Base-by-base conservation (phyloP, 352 stramenopile genomes). In the Phytophthora nicotianae region DNA sequence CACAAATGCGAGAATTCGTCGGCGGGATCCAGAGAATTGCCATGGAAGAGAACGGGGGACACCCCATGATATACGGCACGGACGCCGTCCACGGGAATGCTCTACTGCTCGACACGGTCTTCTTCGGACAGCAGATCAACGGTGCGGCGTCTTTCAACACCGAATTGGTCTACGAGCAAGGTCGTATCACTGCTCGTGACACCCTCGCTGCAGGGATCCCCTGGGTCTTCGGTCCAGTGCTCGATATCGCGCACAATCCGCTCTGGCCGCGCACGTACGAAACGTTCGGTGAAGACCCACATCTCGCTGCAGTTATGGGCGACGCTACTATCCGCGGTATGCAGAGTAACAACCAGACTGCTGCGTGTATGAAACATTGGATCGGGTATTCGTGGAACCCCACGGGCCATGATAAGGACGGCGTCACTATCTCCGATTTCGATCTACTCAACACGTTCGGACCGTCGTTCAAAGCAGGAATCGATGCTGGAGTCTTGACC, bases 281-380 rank as follows among this genome's bases (percentile, higher is more conserved):
- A 69, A 97, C 90, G 2, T 98, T 97, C 78, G 90, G 93, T 5
- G 88, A 97, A 76, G 89, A 97, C 59, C 85, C 88, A 6, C 50
- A 86, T 24, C 32, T 96, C 2, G 86, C 87, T 5, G 81, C 83
- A 0, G 54, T 81, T 14, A 89, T 97, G 75, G 87, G 75, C 0
- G 54, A 65, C 17, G 72, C 74, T 11, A 76, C 93, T 50, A 68
- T 90, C 24, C 59, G 75, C 10, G 90, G 90, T 6, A 75, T 97
- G 16, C 89, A 97, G 62, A 72, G 65, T 42, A 74, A 69, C 57
- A 68, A 65, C 26, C 49, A 74, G 5, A 68, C 78, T n/a, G 83
- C 87, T 17, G 88, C 86, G 2, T 95, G 35, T 49, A 87, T 93
- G 75, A 96, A 96, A 57, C 83, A 94, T 59, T 74, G 92, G 57